A percentile compares a stretch with the other conserved stretches of the same genome.
These are phyloP conservation scores for Colletotrichum chrysophilum DNA, from an alignment of 2,329 filamentous ascomycete species.

Conservation along the genomic window DNA sequence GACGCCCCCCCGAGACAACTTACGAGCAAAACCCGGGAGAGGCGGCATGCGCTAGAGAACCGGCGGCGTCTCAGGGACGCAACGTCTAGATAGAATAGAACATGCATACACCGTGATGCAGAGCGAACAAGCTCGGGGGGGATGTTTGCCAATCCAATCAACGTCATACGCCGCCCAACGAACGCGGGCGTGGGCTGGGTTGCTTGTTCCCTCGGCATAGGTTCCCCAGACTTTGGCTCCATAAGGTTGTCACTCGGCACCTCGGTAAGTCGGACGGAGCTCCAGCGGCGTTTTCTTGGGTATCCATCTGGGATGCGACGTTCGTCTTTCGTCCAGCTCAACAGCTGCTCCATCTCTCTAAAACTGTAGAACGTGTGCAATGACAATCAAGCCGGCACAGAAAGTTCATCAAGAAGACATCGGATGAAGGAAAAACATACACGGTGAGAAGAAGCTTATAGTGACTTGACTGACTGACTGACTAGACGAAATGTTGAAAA, in stretches of 20 bases:
- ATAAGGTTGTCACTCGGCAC: background rate
- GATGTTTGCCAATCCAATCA: background rate
- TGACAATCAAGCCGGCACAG: background rate
- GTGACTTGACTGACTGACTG: too few relatives aligned
- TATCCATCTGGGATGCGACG: background rate
- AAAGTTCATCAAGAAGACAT: background rate
- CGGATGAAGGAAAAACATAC: background rate
- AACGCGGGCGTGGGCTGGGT: background rate
- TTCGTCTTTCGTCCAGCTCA: background rate
- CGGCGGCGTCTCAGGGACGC: background rate
- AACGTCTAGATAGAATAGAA: background rate
- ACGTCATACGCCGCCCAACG: background rate
- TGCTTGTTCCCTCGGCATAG: too few relatives aligned
- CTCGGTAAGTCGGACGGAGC: background rate
- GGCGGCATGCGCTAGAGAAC: conserved; percentile 4
- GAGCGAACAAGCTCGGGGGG: background rate
- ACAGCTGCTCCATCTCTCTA: background rate
- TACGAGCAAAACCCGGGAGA: conserved; percentile 18
- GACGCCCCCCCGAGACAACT: background rate
- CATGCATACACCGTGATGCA: background rate
- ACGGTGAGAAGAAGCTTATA: too few relatives aligned
- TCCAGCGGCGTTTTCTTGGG: background rate
- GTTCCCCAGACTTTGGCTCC: background rate
- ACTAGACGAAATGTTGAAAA: too few relatives aligned
- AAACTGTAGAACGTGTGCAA: background rate